Conservation (phyloP, 495 filamentous ascomycete species). For the Hypoxylon perforatum region DNA sequence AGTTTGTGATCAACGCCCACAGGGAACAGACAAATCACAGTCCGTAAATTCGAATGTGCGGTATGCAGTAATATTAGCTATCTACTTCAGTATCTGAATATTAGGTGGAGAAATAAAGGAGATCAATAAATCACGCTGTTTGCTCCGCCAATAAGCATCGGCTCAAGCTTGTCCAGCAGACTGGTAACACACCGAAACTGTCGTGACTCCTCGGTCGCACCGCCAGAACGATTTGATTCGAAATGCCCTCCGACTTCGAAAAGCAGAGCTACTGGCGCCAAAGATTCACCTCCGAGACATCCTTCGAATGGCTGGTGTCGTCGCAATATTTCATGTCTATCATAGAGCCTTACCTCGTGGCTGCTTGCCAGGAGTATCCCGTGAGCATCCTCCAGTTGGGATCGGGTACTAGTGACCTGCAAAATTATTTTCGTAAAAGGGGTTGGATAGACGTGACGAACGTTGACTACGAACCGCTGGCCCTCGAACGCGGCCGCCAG, state of each 20-base stretch:
- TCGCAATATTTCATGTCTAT: slow-evolving; percentile 49
- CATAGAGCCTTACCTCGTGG: slow-evolving; percentile 44
- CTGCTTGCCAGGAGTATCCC: background rate
- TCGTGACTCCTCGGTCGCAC: background rate
- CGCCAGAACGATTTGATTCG: background rate
- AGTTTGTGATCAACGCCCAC: no score
- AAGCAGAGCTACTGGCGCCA: slow-evolving; percentile 55
- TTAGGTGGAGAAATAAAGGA: no score
- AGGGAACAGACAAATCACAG: no score
- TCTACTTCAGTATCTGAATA: no score
- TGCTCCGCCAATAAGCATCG: no score
- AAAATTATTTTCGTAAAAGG: slow-evolving; percentile 45
- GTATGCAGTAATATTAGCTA: no score
- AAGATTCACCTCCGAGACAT: slow-evolving; percentile 49
- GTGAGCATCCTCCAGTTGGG: slow-evolving; percentile 52
- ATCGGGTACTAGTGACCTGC: slow-evolving; percentile 56
- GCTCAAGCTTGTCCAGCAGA: background rate
- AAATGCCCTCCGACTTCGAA: slow-evolving; percentile 48
- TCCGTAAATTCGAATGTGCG: no score
- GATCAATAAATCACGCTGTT: no score
- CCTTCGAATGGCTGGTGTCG: slow-evolving; percentile 55
- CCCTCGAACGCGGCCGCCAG: slow-evolving; percentile 47
- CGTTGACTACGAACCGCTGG: slow-evolving; percentile 56
- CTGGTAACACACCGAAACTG: background rate
- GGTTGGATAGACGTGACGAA: slow-evolving; percentile 53